These are phyloP conservation scores for Williopsis jadinii DNA, from an alignment of 1,139 yeast species.

Conservation along the genomic window DNA sequence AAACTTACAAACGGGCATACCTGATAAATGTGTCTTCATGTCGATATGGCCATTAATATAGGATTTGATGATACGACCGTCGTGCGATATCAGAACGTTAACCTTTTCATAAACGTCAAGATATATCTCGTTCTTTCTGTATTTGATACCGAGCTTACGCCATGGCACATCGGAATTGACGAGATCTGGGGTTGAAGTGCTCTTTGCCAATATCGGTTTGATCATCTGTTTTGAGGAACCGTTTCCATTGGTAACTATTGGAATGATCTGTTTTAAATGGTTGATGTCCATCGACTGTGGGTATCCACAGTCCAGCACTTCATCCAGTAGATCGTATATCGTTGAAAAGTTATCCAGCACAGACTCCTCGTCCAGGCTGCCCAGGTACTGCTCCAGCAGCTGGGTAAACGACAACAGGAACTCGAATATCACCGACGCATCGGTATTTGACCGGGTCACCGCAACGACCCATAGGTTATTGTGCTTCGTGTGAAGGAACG, in stretches of 20 bases:
- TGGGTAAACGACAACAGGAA: constrained; percentile 58
- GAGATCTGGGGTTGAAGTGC: background rate
- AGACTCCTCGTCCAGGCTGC: constrained; percentile 34
- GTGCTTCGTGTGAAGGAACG: constrained; percentile 73
- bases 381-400: constrained; percentile 30
- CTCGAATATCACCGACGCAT: constrained; percentile 75
- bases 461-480: constrained; percentile 77
- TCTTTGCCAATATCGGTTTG: background rate
- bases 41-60: constrained; percentile 74
- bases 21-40: constrained; percentile 68
- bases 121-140: constrained; percentile 75
- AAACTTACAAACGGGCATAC: constrained; percentile 63
- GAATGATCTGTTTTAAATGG: constrained; percentile 33
- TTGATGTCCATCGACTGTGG: constrained; percentile 65
- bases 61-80: constrained; percentile 57
- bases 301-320: constrained; percentile 73
- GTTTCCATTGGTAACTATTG: constrained; percentile 1
- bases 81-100: constrained; percentile 55
- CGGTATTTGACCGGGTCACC: constrained; percentile 81
- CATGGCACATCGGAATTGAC: constrained; percentile 41
- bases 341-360: constrained; percentile 56
- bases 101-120: constrained; percentile 73
- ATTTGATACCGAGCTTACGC: constrained; percentile 68
- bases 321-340: constrained; percentile 74
- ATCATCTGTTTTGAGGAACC: background rate